Percentiles rank a stretch among this genome's conserved stretches.
These are phyloP conservation scores for Phaeosphaeria sp. DNA, from an alignment of 2,329 filamentous ascomycete genomes.

Conservation along the genomic window DNA sequence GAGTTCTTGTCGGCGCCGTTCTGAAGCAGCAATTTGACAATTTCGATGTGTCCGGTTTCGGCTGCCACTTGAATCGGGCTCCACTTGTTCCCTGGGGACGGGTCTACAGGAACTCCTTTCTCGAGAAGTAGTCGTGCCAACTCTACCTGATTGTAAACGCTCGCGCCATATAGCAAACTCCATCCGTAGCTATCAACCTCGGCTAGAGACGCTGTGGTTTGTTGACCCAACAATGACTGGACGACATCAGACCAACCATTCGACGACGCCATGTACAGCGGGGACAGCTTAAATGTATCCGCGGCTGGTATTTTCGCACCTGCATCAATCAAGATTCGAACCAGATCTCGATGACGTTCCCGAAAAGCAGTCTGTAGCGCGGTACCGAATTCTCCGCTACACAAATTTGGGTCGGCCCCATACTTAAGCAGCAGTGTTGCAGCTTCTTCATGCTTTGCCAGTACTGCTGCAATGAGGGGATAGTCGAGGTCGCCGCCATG, in stretches of 20 bases:
- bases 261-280: background rate
- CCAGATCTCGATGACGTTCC: too few relatives aligned
- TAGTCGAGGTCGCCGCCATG: background rate
- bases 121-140: background rate
- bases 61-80: background rate
- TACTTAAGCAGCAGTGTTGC: background rate
- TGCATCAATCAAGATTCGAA: too few relatives aligned
- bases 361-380: too few relatives aligned
- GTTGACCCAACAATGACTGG: background rate
- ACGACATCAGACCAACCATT: background rate
- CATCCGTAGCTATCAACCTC: background rate
- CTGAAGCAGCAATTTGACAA: background rate
- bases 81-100: background rate
- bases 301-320: too few relatives aligned
- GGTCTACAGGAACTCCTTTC: background rate
- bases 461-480: background rate
- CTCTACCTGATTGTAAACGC: background rate
- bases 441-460: background rate
- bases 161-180: background rate
- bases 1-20: background rate
- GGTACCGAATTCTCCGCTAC: too few relatives aligned
- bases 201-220: background rate
- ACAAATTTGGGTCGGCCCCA: too few relatives aligned
- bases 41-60: background rate
- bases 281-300: too few relatives aligned